Base-by-base conservation (phyloP, 2,329 filamentous ascomycete species). In the Ophiostoma ulmi region DNA sequence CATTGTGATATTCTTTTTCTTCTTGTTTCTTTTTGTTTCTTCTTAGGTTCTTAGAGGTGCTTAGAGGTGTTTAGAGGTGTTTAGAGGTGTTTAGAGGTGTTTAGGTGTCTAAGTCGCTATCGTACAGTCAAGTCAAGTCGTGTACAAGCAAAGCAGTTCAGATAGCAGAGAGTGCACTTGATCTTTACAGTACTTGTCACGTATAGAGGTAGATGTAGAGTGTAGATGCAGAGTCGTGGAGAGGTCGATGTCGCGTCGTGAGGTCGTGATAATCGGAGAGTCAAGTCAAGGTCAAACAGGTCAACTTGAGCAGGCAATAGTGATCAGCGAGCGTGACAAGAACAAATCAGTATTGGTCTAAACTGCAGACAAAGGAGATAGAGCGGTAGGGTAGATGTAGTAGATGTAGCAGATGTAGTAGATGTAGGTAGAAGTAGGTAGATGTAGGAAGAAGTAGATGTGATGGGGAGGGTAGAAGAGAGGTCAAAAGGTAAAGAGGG, bases 331-430 rank as follows among this genome's bases (percentile, higher is more conserved):
- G 31, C 31, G 22, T 41, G 39, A 63, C 58, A 35, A 63, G 67
- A 68, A 26, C 35, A 39, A 67, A 67, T 67, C 65, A 67, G 65
- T 41, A 67, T 41, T 65, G 63, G 26, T 44, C 65, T 67, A 67
- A 67, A 67, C 65, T 67, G 65, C 39, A 67, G 65, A 67, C 65
- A 67, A 67, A 55, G 14, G 48, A 68, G 20, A 69, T 31, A 31
- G 31, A 31, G 31, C 31, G 31, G 2, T 31, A 31, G 31, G 31
- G 3, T 20, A 38, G 44, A 61, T 22, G 44, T 48, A 38, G 48
- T 63, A 31, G 31, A 31, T 31, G 44, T 48, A 38, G 48, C 52
- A 31, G 31, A 31, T 31, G 44, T 48, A 31, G 48, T 63, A 26
- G 26, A 26, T 31, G 31, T 31, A 31, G 31, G 44, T 48, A 38